Percentiles rank a stretch among this genome's conserved stretches.
Conservation (phyloP, 2,329 filamentous ascomycete species). For the Cordyceps militaris region DNA sequence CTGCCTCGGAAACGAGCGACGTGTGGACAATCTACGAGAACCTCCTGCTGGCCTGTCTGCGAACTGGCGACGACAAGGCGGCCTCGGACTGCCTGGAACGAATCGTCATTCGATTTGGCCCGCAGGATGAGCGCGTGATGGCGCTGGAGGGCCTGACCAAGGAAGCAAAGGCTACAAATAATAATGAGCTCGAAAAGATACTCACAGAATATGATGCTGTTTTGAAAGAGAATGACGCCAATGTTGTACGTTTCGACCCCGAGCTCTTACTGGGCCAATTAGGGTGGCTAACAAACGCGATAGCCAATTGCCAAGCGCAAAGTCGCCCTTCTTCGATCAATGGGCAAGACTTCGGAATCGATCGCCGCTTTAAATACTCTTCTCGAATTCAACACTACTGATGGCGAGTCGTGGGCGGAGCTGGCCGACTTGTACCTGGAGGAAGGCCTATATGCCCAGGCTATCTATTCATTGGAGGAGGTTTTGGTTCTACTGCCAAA, state of each 20-base stretch:
- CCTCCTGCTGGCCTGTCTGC: slow-evolving; percentile 73
- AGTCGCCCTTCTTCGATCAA: slow-evolving; percentile 68
- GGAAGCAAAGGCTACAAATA: slow-evolving; percentile 68
- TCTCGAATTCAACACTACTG: slow-evolving; percentile 77
- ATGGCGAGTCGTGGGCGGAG: slow-evolving; percentile 91
- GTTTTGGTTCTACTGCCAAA: slow-evolving; percentile 81
- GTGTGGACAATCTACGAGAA: slow-evolving; percentile 85
- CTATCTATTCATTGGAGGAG: slow-evolving; percentile 84
- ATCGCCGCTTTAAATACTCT: slow-evolving; percentile 66
- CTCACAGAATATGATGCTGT: slow-evolving; percentile 72
- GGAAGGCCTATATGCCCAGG: slow-evolving; percentile 73
- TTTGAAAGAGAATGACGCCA: slow-evolving; percentile 69
- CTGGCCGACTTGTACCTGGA: slow-evolving; percentile 78
- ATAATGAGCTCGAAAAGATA: slow-evolving; percentile 59
- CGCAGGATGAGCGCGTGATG: slow-evolving; percentile 77
- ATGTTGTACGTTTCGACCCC: slow-evolving; percentile 23
- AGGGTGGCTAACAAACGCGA: neutral
- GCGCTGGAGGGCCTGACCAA: slow-evolving; percentile 75
- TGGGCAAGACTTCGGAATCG: slow-evolving; percentile 65
- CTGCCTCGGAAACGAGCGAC: slow-evolving; percentile 63
- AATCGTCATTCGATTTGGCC: slow-evolving; percentile 73
- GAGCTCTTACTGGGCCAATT: neutral
- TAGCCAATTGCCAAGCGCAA: slow-evolving; percentile 81
- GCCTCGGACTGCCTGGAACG: slow-evolving; percentile 70
- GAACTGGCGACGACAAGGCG: slow-evolving; percentile 72